Percentiles rank a stretch among this genome's conserved stretches.
These are phyloP conservation scores for Exophiala lecanii-corni DNA, from an alignment of 2,329 filamentous ascomycete species.

Conservation along the genomic window DNA sequence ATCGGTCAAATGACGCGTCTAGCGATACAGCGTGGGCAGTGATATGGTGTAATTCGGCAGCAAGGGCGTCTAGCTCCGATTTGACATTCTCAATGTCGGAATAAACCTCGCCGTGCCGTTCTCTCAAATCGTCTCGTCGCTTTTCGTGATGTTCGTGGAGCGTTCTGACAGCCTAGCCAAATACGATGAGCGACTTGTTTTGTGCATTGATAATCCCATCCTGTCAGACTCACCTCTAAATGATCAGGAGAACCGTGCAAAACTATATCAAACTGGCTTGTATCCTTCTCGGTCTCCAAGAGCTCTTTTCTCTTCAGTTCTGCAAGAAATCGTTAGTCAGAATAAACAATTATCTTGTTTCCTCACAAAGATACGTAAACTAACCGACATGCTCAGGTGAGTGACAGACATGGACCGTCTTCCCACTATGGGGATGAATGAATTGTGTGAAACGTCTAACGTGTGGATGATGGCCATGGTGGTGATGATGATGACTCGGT, in stretches of 20 bases:
- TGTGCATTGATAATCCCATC: no score
- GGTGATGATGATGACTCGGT: conserved; percentile 20
- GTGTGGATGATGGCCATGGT: conserved; percentile 27
- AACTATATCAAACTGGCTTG: conserved; percentile 17
- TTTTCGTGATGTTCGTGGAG: conserved; percentile 52
- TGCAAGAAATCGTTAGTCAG: not conserved
- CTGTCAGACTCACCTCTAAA: conserved; percentile 7
- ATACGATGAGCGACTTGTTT: not conserved
- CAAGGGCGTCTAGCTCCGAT: conserved; percentile 50
- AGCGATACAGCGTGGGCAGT: conserved; percentile 51
- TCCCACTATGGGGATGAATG: conserved; percentile 49
- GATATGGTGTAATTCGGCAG: conserved; percentile 50
- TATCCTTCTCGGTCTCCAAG: conserved; percentile 1
- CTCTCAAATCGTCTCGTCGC: conserved; percentile 43
- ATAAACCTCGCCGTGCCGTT: conserved; percentile 48
- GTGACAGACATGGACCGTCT: conserved; percentile 52
- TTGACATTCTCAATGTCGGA: conserved; percentile 55
- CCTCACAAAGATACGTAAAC: conserved; percentile 23
- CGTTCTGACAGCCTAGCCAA: conserved; percentile 40
- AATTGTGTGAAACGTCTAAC: conserved; percentile 49
- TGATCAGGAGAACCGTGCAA: conserved; percentile 19
- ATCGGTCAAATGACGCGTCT: conserved; percentile 59
- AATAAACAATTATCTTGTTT: no score
- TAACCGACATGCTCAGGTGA: conserved; percentile 48
- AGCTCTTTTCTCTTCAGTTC: conserved; percentile 14